Base-by-base conservation (phyloP, 1,284 basidiomycete genomes). In the Pseudozyma tsukubaensis region DNA sequence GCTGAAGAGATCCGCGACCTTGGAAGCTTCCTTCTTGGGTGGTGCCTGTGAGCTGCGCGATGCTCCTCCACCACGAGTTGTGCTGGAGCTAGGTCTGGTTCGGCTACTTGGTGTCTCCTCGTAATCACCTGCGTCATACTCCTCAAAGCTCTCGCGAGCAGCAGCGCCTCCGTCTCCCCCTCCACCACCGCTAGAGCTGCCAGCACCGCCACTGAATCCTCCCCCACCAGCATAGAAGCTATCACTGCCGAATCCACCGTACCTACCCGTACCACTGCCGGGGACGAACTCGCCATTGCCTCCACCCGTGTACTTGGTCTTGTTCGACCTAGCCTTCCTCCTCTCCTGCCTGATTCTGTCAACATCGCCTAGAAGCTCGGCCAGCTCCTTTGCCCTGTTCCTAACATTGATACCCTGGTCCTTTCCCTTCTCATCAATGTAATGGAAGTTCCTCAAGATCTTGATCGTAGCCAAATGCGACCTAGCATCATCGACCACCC, bases 361-460 rank as follows among this genome's bases (percentile, higher is more conserved):
- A 6, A 99, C 91, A 83, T 99, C 96, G 1, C 89, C 88, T 0
- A 99, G 88, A 1, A 99, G 88, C 52, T 94, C 91, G 12, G 92
- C 92, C 14, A 99, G 88, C 85, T 99, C 96, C 62, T 91, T 92
- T 19, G 97, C 90, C 24, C 96, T 91, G 85, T 97, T 97, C 51
- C 96, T 92, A 50, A 99, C 95, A 80, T 99, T 99, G 80, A 97
- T 89, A n/a, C 96, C 96, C 85, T 99, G 94, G 82, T 99, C 97
- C 85, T 99, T 99, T 63, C 94, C 94, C 86, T 96, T 97, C 77
- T 99, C 96, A 79, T 99, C 97, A 62, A 97, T 94, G 85, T 97
- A 98, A 85, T 99, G 97, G 86, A 99, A 99, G 83, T 92, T 97
- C 67, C 95, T 88, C 10, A 99, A 89, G 92, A 99, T 98, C 87